These are phyloP conservation scores for Ampelomyces quisqualis DNA, from an alignment of 2,329 filamentous ascomycete genomes.

Conservation along the genomic window DNA sequence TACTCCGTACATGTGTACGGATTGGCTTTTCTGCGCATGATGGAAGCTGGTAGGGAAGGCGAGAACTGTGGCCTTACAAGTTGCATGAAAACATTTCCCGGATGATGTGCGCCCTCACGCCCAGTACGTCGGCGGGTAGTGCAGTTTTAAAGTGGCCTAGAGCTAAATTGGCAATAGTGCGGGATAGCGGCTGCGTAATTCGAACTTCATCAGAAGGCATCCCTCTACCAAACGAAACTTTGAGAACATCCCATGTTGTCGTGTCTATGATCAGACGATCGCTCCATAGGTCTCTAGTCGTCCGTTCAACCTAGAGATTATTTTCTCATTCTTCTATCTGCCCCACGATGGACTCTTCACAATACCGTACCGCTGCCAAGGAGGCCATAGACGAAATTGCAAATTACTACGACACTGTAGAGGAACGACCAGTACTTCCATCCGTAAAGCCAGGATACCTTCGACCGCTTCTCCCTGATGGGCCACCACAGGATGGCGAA, in stretches of 20 bases:
- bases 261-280: no score
- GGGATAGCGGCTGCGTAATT: conserved; percentile 14
- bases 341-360: conserved; percentile 68
- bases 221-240: no score
- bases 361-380: conserved; percentile 76
- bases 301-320: no score
- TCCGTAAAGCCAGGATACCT: conserved; percentile 84
- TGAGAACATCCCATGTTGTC: no score
- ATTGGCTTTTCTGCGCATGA: no score
- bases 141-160: no score
- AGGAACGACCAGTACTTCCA: conserved; percentile 70
- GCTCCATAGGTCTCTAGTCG: no score
- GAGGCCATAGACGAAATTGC: conserved; percentile 81
- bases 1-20: no score
- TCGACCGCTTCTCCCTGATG: conserved; percentile 69
- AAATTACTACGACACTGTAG: conserved; percentile 76
- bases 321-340: neutral
- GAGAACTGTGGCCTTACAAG: no score
- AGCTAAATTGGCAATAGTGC: conserved; percentile 11
- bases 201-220: neutral
- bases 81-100: no score
- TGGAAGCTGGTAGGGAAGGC: no score
- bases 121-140: no score
- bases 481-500: conserved; percentile 66
- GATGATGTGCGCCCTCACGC: conserved; percentile 2